phyloP scores from a whole-genome alignment of 495 filamentous ascomycete species.

The Hyaloscypha bicolor region DNA sequence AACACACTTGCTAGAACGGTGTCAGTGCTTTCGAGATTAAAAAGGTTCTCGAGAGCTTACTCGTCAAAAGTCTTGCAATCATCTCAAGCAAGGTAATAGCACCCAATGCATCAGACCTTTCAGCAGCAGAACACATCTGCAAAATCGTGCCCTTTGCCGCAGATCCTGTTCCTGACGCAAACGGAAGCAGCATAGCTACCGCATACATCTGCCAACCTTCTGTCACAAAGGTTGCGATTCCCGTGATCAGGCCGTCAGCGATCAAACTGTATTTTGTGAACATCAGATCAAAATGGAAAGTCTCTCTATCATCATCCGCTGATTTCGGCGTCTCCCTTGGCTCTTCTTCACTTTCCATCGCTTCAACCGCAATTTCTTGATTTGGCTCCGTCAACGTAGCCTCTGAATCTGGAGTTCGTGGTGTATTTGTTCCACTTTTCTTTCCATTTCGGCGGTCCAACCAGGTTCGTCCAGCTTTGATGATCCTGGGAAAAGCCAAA shows the following conservation, averaged over 20 bases:
- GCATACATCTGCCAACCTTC: slow-evolving; percentile 58
- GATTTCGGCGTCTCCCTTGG: slow-evolving; percentile 36
- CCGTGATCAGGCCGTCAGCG: slow-evolving; percentile 53
- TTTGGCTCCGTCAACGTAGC: slow-evolving; percentile 38
- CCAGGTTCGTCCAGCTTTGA: slow-evolving; percentile 49
- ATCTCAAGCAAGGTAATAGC: slow-evolving; percentile 59
- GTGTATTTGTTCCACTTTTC: slow-evolving; percentile 23
- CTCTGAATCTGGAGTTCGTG: slow-evolving; percentile 41
- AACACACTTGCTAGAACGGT: slow-evolving; percentile 46
- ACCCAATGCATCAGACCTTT: slow-evolving; percentile 55
- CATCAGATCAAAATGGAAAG: slow-evolving; percentile 53
- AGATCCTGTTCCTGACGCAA: slow-evolving; percentile 56
- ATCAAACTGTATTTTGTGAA: slow-evolving; percentile 56
- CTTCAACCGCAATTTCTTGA: neutral
- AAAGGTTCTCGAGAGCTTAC: neutral
- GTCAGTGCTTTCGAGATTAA: neutral
- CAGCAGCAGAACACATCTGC: slow-evolving; percentile 49
- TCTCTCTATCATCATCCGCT: slow-evolving; percentile 36
- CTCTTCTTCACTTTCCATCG: slow-evolving; percentile 45
- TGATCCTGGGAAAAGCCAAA: slow-evolving; percentile 56
- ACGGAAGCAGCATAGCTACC: slow-evolving; percentile 51
- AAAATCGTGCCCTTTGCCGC: slow-evolving; percentile 61
- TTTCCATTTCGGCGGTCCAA: slow-evolving; percentile 32
- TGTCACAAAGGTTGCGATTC: slow-evolving; percentile 50
- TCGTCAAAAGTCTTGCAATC: slow-evolving; percentile 49